Percentiles rank a stretch among this genome's conserved stretches.
phyloP scores from a whole-genome alignment of 768 basidiomycete genomes.

The Trametes gibbosa region DNA sequence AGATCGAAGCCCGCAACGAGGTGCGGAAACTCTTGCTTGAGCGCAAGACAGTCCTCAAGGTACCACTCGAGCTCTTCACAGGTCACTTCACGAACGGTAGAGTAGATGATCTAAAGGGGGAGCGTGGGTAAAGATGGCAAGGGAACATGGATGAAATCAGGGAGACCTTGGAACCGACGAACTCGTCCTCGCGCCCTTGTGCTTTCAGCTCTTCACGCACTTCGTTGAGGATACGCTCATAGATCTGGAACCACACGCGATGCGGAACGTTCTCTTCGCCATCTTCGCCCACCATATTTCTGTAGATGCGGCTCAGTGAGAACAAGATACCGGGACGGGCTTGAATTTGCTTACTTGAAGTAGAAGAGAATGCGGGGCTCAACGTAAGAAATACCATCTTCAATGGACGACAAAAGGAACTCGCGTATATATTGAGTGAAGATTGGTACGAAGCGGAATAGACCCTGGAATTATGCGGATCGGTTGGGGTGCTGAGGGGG shows the following conservation, averaged over 20 bases:
- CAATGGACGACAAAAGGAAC: conserved; percentile 59
- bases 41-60: conserved; percentile 68
- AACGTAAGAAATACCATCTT: conserved; percentile 70
- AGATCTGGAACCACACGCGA: conserved; percentile 53
- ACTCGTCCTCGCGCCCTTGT: conserved; percentile 56
- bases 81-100: conserved; percentile 54
- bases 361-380: conserved; percentile 70
- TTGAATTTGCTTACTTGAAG: conserved; percentile 39
- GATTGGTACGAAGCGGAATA: conserved; percentile 53
- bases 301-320: conserved; percentile 22
- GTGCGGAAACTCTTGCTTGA: conserved; percentile 75
- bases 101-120: conserved; percentile 65
- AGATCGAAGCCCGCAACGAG: conserved; percentile 77
- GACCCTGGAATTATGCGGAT: conserved; percentile 24
- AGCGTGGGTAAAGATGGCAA: background rate
- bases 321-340: too few relatives aligned
- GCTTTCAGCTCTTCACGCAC: conserved; percentile 50
- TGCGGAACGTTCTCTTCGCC: conserved; percentile 59
- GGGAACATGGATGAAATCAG: background rate
- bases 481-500: background rate
- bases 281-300: conserved; percentile 55
- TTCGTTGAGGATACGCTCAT: conserved; percentile 49
- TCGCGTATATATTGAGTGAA: conserved; percentile 58
- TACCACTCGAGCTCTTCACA: conserved; percentile 60
- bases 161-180: conserved; percentile 61